phyloP scores from a whole-genome alignment of 2,329 filamentous ascomycete genomes.

The Arthrobotrys sphaeroides region DNA sequence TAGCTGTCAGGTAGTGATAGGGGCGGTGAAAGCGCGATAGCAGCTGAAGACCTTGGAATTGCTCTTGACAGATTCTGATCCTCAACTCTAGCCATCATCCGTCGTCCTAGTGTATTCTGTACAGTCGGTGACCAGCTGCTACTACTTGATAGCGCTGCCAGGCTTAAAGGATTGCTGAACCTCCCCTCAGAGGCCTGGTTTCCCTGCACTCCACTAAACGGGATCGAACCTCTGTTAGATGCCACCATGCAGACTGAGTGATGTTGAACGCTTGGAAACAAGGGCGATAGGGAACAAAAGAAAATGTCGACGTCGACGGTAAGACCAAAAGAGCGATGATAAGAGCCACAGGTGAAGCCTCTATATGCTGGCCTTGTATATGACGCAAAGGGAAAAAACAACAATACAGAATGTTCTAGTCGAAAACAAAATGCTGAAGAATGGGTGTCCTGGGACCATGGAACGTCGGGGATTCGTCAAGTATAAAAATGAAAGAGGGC shows the following conservation, averaged over 20 bases:
- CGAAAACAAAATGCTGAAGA: conserved; percentile 47
- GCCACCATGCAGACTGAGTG: conserved; percentile 52
- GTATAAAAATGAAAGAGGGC: conserved; percentile 54
- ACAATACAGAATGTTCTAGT: conserved; percentile 51
- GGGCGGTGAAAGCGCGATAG: conserved; percentile 36
- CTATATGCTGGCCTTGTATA: conserved; percentile 51
- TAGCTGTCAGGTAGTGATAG: conserved; percentile 43
- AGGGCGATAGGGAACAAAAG: conserved; percentile 17
- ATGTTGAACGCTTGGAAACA: conserved; percentile 36
- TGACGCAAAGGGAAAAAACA: conserved; percentile 52
- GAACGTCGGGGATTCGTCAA: conserved; percentile 44
- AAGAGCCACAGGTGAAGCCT: conserved; percentile 40
- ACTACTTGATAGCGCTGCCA: conserved; percentile 43
- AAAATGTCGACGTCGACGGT: conserved; percentile 31
- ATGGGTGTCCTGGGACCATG: conserved; percentile 50
- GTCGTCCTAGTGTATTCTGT: conserved; percentile 40
- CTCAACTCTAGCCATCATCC: conserved; percentile 53
- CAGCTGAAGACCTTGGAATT: conserved; percentile 48
- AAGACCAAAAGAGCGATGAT: conserved; percentile 30
- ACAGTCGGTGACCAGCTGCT: conserved; percentile 51
- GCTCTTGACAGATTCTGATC: conserved; percentile 51
- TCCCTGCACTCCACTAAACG: conserved; percentile 52
- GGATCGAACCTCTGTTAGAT: conserved; percentile 53
- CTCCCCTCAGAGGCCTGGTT: conserved; percentile 48
- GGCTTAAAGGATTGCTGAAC: conserved; percentile 52